Evolutionary conservation across 2,329 filamentous ascomycete genomes (phyloP), one percentile per base, ranked within the genome.

Genomic region (Botrytis hyacinthi): DNA sequence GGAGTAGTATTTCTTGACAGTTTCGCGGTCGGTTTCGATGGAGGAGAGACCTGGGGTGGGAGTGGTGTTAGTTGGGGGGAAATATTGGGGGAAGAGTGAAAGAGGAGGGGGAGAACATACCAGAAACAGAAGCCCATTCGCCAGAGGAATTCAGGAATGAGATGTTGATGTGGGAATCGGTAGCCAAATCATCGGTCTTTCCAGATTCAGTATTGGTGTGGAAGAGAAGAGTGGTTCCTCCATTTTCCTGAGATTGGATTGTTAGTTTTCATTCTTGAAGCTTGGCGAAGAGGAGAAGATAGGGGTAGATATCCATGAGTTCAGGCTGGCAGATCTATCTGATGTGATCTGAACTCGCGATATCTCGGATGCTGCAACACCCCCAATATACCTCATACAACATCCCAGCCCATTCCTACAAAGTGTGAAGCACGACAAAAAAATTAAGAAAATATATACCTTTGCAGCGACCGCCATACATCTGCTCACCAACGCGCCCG

Each of bases 131-230:
- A 0, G 94, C 94, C 94, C 94, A 97, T 82, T 95, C 91, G 77
- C 94, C 93, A 3, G 89, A 88, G 76, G 83, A 82, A 81, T 92
- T 92, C 78, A 95, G 86, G 86, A 97, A 97, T 66, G 91, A 89
- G 76, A 97, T 87, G 84, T 97, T 97, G 84, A 94, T 87, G 78
- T 93, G 88, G 0, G 91, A 85, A 82, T 97, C 91, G 73, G 86
- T 85, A 73, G 88, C 86, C 60, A 97, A 87, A 80, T 97, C 94
- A 82, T 93, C 88, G 8, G 93, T 94, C 87, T 97, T 97, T 84
- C 93, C 90, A 16, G 93, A 94, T 81, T 95, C 92, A 76, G 93
- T 94, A 86, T 97, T 97, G 80, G 94, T 94, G 85, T 96, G 92
- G 87, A 97, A 97, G 82, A 97, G 88, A 73, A 96, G 88, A 81